phyloP scores from a whole-genome alignment of 805 yeast species.

The Saccharomycopsis sp. region DNA sequence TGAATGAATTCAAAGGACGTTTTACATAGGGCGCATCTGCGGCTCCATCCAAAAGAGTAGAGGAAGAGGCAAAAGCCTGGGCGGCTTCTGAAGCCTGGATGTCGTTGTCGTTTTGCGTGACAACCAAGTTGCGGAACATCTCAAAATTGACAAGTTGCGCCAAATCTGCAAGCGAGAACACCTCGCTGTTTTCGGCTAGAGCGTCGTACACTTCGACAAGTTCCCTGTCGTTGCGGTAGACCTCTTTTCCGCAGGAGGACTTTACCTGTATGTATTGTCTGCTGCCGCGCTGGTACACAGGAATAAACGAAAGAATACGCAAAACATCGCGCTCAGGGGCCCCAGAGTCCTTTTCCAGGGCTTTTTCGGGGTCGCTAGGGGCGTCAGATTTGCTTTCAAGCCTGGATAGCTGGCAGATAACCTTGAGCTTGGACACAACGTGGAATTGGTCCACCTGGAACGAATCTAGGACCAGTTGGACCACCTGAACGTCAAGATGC shows the following conservation, averaged over 20 bases:
- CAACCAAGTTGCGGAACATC: background rate
- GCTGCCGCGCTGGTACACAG: constrained; percentile 8
- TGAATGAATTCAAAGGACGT: constrained; percentile 42
- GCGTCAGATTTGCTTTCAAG: background rate
- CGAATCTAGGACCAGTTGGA: background rate
- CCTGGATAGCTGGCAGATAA: constrained; percentile 10
- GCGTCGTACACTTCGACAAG: background rate
- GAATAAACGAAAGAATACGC: constrained; percentile 6
- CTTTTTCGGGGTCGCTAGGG: background rate
- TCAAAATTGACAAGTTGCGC: constrained; percentile 6
- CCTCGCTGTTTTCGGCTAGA: background rate
- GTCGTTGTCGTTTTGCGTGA: constrained; percentile 7
- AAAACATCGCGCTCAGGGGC: background rate
- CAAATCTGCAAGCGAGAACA: background rate
- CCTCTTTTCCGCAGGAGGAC: constrained; percentile 14
- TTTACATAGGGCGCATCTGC: constrained; percentile 28
- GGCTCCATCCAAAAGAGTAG: background rate
- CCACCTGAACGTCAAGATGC: background rate
- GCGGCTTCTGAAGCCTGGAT: background rate
- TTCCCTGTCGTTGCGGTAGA: background rate
- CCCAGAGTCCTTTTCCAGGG: background rate
- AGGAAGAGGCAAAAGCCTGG: background rate
- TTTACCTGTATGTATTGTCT: constrained; percentile 11
- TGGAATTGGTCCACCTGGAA: constrained; percentile 1
- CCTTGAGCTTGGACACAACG: constrained; percentile 7